Percentiles rank a stretch among this genome's conserved stretches.
phyloP scores from a whole-genome alignment of 2,329 filamentous ascomycete species.

The Aspergillus fumigatiaffinis region DNA sequence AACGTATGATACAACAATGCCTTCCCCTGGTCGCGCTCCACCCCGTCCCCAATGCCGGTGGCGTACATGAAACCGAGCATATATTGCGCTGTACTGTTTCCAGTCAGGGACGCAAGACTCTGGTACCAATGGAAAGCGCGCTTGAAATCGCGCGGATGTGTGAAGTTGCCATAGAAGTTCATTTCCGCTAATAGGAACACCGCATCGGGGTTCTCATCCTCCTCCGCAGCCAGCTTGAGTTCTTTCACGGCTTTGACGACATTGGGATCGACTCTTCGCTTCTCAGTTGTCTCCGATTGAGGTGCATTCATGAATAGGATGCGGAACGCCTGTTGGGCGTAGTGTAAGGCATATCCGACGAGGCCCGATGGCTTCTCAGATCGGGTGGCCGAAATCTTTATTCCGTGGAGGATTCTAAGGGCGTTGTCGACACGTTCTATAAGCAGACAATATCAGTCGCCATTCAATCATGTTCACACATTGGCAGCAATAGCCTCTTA shows the following conservation, averaged over 20 bases:
- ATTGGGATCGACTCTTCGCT: constrained; percentile 33
- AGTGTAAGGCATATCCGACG: constrained; percentile 55
- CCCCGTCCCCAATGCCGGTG: constrained; percentile 78
- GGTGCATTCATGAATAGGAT: constrained; percentile 64
- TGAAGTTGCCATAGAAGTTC: constrained; percentile 95
- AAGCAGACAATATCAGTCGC: not conserved
- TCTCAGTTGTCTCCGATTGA: constrained; percentile 40
- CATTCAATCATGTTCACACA: not conserved
- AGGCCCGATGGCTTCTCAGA: constrained; percentile 54
- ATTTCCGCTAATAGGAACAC: constrained; percentile 87
- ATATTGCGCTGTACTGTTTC: constrained; percentile 89
- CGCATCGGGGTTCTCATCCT: constrained; percentile 64
- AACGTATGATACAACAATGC: constrained; percentile 93
- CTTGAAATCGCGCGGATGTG: constrained; percentile 75
- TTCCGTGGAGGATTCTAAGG: constrained; percentile 26
- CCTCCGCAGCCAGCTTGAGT: constrained; percentile 55
- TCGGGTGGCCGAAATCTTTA: constrained; percentile 21
- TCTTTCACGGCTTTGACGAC: constrained; percentile 57
- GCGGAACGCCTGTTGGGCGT: constrained; percentile 59
- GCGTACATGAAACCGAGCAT: constrained; percentile 97
- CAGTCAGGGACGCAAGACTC: constrained; percentile 68
- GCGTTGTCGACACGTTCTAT: constrained; percentile 32
- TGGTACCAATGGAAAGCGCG: constrained; percentile 78
- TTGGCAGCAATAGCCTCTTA: constrained; percentile 14
- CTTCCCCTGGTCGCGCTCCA: constrained; percentile 82